Base-by-base conservation (phyloP, 73 alveolate species). In the Paramecium caudatum region DNA sequence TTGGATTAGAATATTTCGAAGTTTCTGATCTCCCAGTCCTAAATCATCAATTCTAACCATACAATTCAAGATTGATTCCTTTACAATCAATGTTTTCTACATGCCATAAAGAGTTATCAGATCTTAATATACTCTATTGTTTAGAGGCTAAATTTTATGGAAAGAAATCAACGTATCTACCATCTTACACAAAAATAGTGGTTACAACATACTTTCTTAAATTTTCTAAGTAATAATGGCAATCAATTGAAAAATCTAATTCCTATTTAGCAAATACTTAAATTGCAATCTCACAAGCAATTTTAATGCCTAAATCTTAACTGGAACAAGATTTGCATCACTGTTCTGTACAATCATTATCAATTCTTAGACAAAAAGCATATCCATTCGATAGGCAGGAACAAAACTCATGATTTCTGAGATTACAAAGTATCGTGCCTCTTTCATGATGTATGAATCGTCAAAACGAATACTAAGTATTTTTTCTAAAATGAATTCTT, bases 381-480 rank as follows among this genome's bases (percentile, higher is more conserved):
- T 12, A 55, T 55, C 80, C 30, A 55, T 5, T 1, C 30, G 41
- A 5, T 23, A 43, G 30, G 30, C 30, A 1, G 46, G 46, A 10
- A 55, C 30, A 3, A 12, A 5, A 55, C 12, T 19, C 23, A 55
- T 10, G 5, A 55, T 10, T 10, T 23, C 30, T 55, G 80, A 55
- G 9, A 55, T 55, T 12, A 55, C 30, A 55, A 10, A 55, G n/a
- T 55, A 55, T 1, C 30, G 80, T 27, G 80, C 45, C 12, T 55
- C 80, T 55, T 55, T 55, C 16, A 27, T 55, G 16, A 55, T 55
- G n/a, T n/a, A n/a, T n/a, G n/a, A n/a, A n/a, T n/a, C n/a, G n/a
- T n/a, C n/a, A n/a, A n/a, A n/a, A n/a, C n/a, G n/a, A n/a, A n/a
- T n/a, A 55, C 45, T 16, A 55, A 55, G 30, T 2, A 55, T 8